Conservation (phyloP, 345 rosid genomes). For the Noccaea caerulescens region DNA sequence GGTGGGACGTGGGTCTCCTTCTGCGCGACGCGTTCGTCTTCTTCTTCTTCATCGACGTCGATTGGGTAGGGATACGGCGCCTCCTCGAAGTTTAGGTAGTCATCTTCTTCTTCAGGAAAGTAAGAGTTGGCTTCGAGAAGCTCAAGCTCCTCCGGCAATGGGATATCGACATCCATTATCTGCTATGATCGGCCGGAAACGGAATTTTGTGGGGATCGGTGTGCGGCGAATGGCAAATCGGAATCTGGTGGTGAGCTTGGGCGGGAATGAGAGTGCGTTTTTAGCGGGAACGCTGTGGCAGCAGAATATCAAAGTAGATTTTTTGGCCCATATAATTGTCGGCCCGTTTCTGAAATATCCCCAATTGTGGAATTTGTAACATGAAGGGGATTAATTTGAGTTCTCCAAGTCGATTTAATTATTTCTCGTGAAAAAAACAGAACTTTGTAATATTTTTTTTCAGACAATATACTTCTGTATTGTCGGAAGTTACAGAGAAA, state of each 20-base stretch:
- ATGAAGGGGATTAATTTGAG: not conserved
- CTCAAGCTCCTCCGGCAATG: conserved; percentile 87
- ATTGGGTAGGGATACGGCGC: conserved; percentile 43
- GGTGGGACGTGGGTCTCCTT: conserved; percentile 33
- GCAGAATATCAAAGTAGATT: conserved; percentile 6
- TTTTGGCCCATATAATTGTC: conserved; percentile 8
- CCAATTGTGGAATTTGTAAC: not conserved
- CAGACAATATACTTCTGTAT: not conserved
- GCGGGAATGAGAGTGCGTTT: conserved; percentile 30
- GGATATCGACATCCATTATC: conserved; percentile 71
- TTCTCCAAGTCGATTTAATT: not conserved
- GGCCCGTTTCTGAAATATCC: conserved; percentile 14
- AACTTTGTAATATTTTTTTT: not conserved
- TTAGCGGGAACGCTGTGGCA: conserved; percentile 38
- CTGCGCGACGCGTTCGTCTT: conserved; percentile 24
- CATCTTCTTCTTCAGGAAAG: conserved; percentile 53
- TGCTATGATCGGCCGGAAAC: conserved; percentile 19
- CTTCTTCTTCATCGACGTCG: conserved; percentile 41
- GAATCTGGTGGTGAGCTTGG: conserved; percentile 29
- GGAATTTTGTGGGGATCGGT: not conserved
- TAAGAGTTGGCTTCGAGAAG: conserved; percentile 74
- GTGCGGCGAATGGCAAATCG: conserved; percentile 12
- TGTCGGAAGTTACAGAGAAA: not conserved
- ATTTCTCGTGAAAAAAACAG: not conserved
- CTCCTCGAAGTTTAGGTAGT: conserved; percentile 45